Percentiles rank a stretch among this genome's conserved stretches.
Conservation (phyloP, 306 rosid genomes). For the Begonia peltatifolia region DNA sequence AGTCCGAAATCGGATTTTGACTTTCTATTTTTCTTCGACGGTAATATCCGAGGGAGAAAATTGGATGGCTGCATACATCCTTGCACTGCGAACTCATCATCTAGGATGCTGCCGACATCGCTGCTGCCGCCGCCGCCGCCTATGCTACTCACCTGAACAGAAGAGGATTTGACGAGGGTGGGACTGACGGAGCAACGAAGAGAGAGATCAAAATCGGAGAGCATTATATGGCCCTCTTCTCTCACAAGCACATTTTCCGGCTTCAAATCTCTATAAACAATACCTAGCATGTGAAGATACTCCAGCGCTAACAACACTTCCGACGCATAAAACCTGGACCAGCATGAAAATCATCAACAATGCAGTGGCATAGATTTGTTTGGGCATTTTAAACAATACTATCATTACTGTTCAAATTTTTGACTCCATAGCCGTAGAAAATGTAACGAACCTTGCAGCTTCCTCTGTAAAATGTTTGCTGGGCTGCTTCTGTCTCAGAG, state of each 20-base stretch:
- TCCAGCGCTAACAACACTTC: slow-evolving; percentile 44
- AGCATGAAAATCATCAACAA: not conserved
- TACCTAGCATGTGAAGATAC: slow-evolving; percentile 50
- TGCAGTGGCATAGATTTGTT: not conserved
- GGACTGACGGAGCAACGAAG: slow-evolving; percentile 15
- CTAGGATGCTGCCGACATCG: slow-evolving; percentile 1
- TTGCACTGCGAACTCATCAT: slow-evolving; percentile 6
- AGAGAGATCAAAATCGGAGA: slow-evolving; percentile 27
- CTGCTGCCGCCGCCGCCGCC: not conserved
- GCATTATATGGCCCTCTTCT: slow-evolving; percentile 47
- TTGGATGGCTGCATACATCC: slow-evolving; percentile 42
- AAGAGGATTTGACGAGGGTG: slow-evolving; percentile 10
- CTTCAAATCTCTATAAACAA: slow-evolving; percentile 21
- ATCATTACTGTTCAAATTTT: not conserved
- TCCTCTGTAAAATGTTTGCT: slow-evolving; percentile 9
- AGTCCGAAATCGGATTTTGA: slow-evolving; percentile 20
- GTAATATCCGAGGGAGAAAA: slow-evolving; percentile 25
- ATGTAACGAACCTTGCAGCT: slow-evolving; percentile 7
- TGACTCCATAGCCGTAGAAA: no score
- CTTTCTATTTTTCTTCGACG: slow-evolving; percentile 24
- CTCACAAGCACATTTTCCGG: slow-evolving; percentile 34
- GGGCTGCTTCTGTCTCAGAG: slow-evolving; percentile 12
- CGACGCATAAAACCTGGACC: slow-evolving; percentile 35
- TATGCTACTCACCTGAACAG: not conserved
- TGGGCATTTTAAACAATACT: not conserved